Evolutionary conservation across 2,329 filamentous ascomycete genomes (phyloP).

Genomic region (Amauroascus verrucosus): DNA sequence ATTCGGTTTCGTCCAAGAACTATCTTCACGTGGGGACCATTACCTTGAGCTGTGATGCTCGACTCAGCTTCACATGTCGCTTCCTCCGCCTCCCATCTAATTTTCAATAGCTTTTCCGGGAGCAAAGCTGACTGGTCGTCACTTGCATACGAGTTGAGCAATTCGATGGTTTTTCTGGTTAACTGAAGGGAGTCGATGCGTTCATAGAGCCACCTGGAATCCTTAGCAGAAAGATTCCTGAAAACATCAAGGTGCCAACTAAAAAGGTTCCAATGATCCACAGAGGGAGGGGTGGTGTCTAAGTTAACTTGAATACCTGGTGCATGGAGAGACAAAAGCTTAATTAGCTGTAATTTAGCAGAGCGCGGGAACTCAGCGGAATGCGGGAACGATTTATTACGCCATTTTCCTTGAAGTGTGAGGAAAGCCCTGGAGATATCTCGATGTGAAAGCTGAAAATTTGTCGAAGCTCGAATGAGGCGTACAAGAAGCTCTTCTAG

Average conservation of each 20-base stretch:
- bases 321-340: conserved; percentile 9
- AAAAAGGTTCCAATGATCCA: background rate
- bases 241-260: conserved; percentile 1
- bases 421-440: background rate
- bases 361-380: background rate
- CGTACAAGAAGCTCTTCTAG: conserved; percentile 7
- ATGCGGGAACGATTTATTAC: background rate
- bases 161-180: background rate
- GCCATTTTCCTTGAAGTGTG: background rate
- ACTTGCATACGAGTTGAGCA: background rate
- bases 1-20: background rate
- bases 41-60: background rate
- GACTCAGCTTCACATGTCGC: background rate
- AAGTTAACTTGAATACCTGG: conserved; percentile 8
- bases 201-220: conserved; percentile 12
- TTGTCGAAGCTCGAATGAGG: background rate
- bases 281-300: background rate
- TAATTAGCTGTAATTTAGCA: conserved; percentile 7
- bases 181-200: background rate
- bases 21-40: background rate
- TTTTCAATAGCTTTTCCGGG: background rate
- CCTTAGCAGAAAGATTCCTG: background rate
- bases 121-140: background rate
- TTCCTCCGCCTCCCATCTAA: conserved; percentile 8
- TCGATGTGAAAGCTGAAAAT: background rate